Evolutionary conservation across 2,329 filamentous ascomycete genomes (phyloP).

Genomic region (Harringtonia aguacate): DNA sequence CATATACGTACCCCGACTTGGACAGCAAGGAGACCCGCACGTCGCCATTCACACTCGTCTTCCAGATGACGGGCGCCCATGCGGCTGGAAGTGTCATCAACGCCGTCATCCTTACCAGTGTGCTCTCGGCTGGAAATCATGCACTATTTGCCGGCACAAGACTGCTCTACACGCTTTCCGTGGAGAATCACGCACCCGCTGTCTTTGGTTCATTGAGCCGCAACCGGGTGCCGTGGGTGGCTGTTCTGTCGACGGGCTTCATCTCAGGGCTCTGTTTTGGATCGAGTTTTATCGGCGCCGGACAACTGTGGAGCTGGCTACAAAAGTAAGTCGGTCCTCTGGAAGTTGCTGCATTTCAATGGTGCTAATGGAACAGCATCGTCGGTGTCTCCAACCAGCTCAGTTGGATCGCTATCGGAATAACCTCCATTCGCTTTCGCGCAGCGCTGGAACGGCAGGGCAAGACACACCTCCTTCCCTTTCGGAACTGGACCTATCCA

Average conservation of each 20-base stretch:
- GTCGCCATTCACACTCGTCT: conserved; percentile 55
- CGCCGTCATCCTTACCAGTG: conserved; percentile 47
- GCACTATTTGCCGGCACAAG: conserved; percentile 46
- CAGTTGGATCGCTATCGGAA: conserved; percentile 53
- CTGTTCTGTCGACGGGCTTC: conserved; percentile 41
- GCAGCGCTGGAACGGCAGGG: conserved; percentile 43
- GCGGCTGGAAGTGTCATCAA: conserved; percentile 49
- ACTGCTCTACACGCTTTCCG: conserved; percentile 44
- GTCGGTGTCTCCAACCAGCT: conserved; percentile 59
- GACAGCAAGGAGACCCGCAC: conserved; percentile 30
- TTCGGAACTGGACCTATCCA: conserved; percentile 58
- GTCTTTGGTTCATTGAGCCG: conserved; percentile 39
- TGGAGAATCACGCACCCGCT: conserved; percentile 43
- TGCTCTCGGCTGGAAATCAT: conserved; percentile 47
- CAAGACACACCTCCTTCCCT: conserved; percentile 51
- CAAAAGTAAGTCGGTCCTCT: conserved; percentile 41
- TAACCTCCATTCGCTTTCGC: conserved; percentile 56
- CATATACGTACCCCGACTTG: conserved; percentile 39
- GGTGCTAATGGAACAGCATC: conserved; percentile 25
- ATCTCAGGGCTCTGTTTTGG: conserved; percentile 52
- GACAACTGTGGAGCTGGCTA: conserved; percentile 55
- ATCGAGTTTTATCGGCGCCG: conserved; percentile 54
- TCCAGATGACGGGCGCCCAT: conserved; percentile 43
- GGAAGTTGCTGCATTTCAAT: neutral
- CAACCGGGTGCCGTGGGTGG: conserved; percentile 41